Evolutionary conservation across 2,329 filamentous ascomycete genomes (phyloP).

Genomic region (Amauroascus verrucosus): DNA sequence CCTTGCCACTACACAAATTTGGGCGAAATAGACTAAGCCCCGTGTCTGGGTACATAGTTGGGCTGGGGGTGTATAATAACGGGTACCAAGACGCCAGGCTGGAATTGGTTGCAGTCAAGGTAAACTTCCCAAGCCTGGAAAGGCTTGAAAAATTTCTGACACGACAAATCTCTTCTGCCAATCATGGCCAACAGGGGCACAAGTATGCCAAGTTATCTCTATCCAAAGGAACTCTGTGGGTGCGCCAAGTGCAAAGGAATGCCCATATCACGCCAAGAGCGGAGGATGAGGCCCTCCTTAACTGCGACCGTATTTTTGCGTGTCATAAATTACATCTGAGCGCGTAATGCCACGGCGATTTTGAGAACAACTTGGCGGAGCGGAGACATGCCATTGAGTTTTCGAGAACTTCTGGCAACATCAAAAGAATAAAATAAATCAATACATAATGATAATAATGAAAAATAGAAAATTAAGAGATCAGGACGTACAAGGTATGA

Average conservation of each 20-base stretch:
- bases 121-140: neutral
- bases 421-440: neutral
- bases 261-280: conserved; percentile 1
- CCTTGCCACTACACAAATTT: conserved; percentile 9
- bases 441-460: too few relatives aligned
- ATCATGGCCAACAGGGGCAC: neutral
- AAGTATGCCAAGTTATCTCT: neutral
- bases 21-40: conserved; percentile 3
- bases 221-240: neutral
- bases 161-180: neutral
- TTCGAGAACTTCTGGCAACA: neutral
- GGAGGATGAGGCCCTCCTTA: neutral
- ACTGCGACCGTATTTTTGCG: neutral
- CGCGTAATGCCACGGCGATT: neutral
- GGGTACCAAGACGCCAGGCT: conserved; percentile 7
- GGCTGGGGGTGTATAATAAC: neutral
- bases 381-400: neutral
- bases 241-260: neutral
- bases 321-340: neutral
- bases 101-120: conserved; percentile 2
- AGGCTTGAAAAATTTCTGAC: neutral
- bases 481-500: too few relatives aligned
- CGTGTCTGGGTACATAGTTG: neutral
- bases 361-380: conserved; percentile 1
- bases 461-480: too few relatives aligned